phyloP scores from a whole-genome alignment of 495 filamentous ascomycete species.

The Filosporella fistucella region DNA sequence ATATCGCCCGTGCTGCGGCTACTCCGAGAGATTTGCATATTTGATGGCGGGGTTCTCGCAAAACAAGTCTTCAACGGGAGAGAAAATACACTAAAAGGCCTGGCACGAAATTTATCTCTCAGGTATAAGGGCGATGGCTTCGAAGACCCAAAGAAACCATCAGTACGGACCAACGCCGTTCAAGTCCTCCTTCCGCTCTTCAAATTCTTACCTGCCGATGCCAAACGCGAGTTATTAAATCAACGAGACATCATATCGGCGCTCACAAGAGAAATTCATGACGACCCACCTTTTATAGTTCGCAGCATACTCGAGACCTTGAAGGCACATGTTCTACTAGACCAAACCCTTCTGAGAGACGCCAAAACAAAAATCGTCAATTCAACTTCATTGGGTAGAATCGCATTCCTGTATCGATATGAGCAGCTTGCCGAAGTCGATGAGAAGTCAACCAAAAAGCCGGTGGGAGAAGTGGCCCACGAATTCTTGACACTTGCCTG shows the following conservation, averaged over 20 bases:
- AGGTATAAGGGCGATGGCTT: slow-evolving; percentile 45
- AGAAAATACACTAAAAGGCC: slow-evolving; percentile 66
- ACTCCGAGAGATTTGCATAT: slow-evolving; percentile 70
- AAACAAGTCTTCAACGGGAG: slow-evolving; percentile 63
- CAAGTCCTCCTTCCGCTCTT: slow-evolving; percentile 71
- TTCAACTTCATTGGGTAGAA: slow-evolving; percentile 60
- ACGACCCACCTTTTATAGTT: slow-evolving; percentile 68
- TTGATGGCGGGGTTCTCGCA: slow-evolving; percentile 76
- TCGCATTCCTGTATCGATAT: slow-evolving; percentile 71
- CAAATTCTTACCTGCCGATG: slow-evolving; percentile 60
- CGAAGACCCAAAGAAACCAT: slow-evolving; percentile 56
- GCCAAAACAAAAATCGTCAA: slow-evolving; percentile 71
- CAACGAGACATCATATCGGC: slow-evolving; percentile 66
- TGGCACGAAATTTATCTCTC: slow-evolving; percentile 57
- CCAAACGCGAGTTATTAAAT: slow-evolving; percentile 71
- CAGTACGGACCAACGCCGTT: slow-evolving; percentile 71
- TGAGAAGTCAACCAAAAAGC: slow-evolving; percentile 14
- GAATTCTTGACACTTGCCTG: slow-evolving; percentile 69
- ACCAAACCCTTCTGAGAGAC: slow-evolving; percentile 61
- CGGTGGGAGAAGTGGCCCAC: slow-evolving; percentile 59
- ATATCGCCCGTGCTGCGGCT: slow-evolving; percentile 80
- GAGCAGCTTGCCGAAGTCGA: slow-evolving; percentile 23
- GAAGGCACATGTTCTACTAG: slow-evolving; percentile 61
- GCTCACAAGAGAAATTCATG: slow-evolving; percentile 62
- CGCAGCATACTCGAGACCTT: slow-evolving; percentile 62